Evolutionary conservation across 2,329 filamentous ascomycete species (phyloP), one percentile per base, ranked within the genome.

Genomic region (Orbilia quercus): DNA sequence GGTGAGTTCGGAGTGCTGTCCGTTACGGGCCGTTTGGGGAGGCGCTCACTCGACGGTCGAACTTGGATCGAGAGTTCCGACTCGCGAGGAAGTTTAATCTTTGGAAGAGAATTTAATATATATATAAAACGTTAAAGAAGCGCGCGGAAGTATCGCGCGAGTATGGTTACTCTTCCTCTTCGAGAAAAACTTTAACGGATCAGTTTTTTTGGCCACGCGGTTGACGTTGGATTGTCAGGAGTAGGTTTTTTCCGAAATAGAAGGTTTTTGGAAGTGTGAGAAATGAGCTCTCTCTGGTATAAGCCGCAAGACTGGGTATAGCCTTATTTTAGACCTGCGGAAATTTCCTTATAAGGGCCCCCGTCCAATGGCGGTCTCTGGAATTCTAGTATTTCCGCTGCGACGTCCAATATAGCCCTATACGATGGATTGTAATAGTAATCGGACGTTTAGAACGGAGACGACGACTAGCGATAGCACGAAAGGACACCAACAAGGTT

Each of bases 21-120:
- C 59, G 31, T 40, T 31, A 45, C 38, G 54, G 38, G 38, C 31
- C 60, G 40, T 25, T 23, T 31, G 20, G n/a, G n/a, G 57, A 63
- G 48, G 48, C 51, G 51, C 62, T 57, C 51, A 18, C 44, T 31
- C 18, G 9, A 16, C 23, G n/a, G 6, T 42, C 12, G 22, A 25
- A 22, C 14, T 47, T 22, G 34, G 25, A 40, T 38, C 34, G 55
- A 28, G 66, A 67, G 64, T 66, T 73, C 69, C 54, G 69, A 73
- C 47, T 62, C 40, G 69, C 69, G 69, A 51, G 53, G 7, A n/a
- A n/a, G n/a, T n/a, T n/a, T n/a, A n/a, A n/a, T n/a, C n/a, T n/a
- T n/a, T n/a, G n/a, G 9, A n/a, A 25, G 22, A n/a, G 22, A 16
- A 23, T 22, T 2, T 18, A 47, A 7, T n/a, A n/a, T n/a, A 18